Conservation (phyloP, 441 rosid species). For the Pelargonium cotyledonis region DNA sequence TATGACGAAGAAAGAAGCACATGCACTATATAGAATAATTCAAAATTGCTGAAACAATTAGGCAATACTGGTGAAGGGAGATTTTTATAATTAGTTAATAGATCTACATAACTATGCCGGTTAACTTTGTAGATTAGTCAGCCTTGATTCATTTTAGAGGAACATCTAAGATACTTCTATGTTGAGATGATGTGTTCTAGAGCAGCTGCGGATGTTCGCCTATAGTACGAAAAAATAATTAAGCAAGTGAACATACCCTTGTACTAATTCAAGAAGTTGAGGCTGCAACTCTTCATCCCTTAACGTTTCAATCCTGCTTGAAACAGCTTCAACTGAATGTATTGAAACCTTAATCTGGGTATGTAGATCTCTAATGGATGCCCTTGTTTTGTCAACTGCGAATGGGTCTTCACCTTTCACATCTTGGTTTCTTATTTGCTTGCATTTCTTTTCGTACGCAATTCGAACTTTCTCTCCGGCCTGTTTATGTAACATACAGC, state of each 20-base stretch:
- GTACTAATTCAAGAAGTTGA: constrained; percentile 73
- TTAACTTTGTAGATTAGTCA: no score
- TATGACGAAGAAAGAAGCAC: no score
- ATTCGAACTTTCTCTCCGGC: constrained; percentile 78
- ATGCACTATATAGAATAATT: no score
- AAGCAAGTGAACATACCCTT: constrained; percentile 50
- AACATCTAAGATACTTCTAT: no score
- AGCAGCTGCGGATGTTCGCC: no score
- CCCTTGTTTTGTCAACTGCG: constrained; percentile 62
- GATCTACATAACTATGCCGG: no score
- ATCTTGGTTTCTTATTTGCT: constrained; percentile 72
- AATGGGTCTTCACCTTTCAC: constrained; percentile 65
- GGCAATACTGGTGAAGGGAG: no score
- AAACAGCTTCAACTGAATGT: constrained; percentile 80
- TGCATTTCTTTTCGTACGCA: constrained; percentile 75
- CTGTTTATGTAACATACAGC: constrained; percentile 30
- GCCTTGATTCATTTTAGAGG: no score
- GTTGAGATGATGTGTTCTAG: no score
- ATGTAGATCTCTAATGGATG: constrained; percentile 63
- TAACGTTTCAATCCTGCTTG: constrained; percentile 72
- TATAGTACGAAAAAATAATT: no score
- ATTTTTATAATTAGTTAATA: no score
- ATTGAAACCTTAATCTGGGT: constrained; percentile 76
- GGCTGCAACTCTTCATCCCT: constrained; percentile 94
- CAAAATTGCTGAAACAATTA: no score